Evolutionary conservation across 164 flowering plant species (phyloP).

Genomic region (Echeveria elegans): DNA sequence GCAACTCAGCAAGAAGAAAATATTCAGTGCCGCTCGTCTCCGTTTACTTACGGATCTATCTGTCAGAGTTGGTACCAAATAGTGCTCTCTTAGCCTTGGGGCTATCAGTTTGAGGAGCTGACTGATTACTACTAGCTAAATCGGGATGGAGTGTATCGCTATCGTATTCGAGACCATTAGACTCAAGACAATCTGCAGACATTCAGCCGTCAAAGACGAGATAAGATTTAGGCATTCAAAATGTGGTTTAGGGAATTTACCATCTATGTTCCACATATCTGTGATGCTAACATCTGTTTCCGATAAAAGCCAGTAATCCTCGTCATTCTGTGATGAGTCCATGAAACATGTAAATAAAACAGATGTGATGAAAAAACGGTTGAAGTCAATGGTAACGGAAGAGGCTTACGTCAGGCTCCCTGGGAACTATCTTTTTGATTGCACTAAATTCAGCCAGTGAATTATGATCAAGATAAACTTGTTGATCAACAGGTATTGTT

Average conservation of each 20-base stretch:
- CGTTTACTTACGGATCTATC: background rate
- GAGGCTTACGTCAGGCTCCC: conserved; percentile 51
- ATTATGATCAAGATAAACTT: conserved; percentile 10
- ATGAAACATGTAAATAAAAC: too few species aligned
- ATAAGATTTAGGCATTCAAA: background rate
- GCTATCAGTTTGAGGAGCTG: background rate
- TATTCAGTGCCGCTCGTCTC: background rate
- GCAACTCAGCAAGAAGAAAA: background rate
- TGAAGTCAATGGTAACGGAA: background rate
- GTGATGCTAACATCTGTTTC: conserved; percentile 53
- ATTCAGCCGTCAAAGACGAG: background rate
- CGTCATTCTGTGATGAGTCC: conserved; percentile 32
- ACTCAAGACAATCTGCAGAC: background rate
- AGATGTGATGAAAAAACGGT: too few species aligned
- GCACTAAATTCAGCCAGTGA: conserved; percentile 46
- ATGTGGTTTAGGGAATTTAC: conserved; percentile 18
- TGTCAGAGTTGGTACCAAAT: background rate
- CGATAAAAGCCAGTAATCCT: conserved; percentile 58
- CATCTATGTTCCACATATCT: conserved; percentile 52
- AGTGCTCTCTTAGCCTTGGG: background rate
- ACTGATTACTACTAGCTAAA: background rate
- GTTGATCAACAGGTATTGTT: conserved; percentile 18
- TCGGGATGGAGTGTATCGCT: background rate
- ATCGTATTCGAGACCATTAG: background rate
- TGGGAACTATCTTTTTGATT: conserved; percentile 58